Evolutionary conservation across 1,139 yeast species (phyloP), one percentile per base, ranked within the genome.

Genomic region (Hemisphaericaspora subhashii): DNA sequence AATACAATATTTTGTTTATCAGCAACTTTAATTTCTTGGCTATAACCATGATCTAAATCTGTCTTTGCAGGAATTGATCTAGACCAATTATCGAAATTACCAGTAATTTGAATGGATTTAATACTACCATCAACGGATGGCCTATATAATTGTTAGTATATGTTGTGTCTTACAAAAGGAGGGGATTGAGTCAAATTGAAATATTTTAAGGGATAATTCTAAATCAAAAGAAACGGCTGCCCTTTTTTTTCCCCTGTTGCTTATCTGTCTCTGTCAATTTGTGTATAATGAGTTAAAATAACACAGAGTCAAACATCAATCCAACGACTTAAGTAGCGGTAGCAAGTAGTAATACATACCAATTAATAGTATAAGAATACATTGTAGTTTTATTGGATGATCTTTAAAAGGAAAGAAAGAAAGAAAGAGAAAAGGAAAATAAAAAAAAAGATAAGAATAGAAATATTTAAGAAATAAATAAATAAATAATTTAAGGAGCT

Each of bases 21-120:
- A 26, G 47, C 42, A 16, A 65, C 51, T 31, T 46, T 53, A 21
- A 66, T 44, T 28, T 41, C 44, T 18, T 41, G 43, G 12, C 35
- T 21, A 26, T 38, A 31, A 15, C 33, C 33, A 10, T 38, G 12
- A 40, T 51, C 46, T 36, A 47, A 38, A 5, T 40, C 43, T 7
- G 52, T 47, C 34, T 50, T 52, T 25, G 40, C 36, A 9, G 50
- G 51, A 26, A 46, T 50, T 9, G 55, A 48, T 40, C 57, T 51
- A 13, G 62, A 46, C 77, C 77, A 72, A 38, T 63, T 48, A 43
- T 71, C 74, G 47, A 71, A 72, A 41, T 55, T 62, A 4, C 77
- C 77, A 3, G 77, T 71, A 24, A 71, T 63, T 33, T 61, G 61
- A 23, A 71, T 63, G 5, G 64, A 53, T 12, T 49, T 40, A 34